Evolutionary conservation across 805 yeast genomes (phyloP), one percentile per base, ranked within the genome.

Genomic region (Myxozyma neglecta): DNA sequence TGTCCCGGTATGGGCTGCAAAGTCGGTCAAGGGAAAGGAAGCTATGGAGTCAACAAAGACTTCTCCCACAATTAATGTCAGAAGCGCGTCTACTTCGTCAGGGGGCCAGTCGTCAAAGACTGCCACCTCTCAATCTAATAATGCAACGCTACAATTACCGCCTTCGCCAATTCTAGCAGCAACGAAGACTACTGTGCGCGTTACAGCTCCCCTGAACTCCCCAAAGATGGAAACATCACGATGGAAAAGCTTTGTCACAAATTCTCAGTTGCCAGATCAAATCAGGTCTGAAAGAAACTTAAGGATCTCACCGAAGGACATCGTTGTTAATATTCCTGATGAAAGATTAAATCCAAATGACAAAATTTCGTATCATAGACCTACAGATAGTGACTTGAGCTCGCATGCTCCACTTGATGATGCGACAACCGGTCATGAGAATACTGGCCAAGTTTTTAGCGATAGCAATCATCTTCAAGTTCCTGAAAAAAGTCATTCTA

Each of bases 111-210:
- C 29, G 29, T 24, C 29, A 5, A 24, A 24, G 5, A 32, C n/a
- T 5, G 20, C 36, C 6, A 11, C 8, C 7, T 11, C 49, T 8
- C 32, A 34, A 18, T 18, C 9, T 7, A 11, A 11, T 7, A 24
- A 45, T 39, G 6, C 43, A n/a, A 43, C 29, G 14, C 5, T 32
- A 5, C 47, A 32, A 13, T 16, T 14, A 10, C 59, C 55, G 18
- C 56, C 57, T 13, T 60, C 64, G 10, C 64, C 64, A 24, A 57
- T 60, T 13, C 34, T 60, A 36, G 64, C 64, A 1, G 60, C 64
- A 1, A 54, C 59, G 24, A 60, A 60, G 50, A 60, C 64, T 0
- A 55, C 60, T 6, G 24, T 32, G 29, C 64, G 58, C 2, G 11
- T 50, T 10, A 8, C 32, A n/a, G 16, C 42, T 18, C n/a, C 20